These are phyloP conservation scores for Celoporthe dispersa DNA, from an alignment of 2,329 filamentous ascomycete genomes.

Conservation along the genomic window DNA sequence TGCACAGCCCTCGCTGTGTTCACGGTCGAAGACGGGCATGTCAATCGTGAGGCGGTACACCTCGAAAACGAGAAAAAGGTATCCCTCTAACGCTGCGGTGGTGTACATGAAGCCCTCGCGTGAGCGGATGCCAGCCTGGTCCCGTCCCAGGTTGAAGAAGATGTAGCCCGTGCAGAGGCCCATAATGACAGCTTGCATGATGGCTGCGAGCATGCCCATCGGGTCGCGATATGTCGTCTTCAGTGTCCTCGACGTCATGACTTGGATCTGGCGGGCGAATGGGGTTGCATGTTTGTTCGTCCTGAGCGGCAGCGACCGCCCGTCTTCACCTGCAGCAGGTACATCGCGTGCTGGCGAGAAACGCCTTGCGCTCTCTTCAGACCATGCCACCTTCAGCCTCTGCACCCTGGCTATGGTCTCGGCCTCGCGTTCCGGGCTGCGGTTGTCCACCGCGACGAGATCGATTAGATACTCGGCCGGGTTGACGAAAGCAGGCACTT, in stretches of 20 bases:
- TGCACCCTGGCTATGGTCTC: slow-evolving; percentile 63
- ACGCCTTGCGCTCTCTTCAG: slow-evolving; percentile 39
- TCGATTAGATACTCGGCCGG: slow-evolving; percentile 79
- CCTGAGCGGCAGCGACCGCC: slow-evolving; percentile 8
- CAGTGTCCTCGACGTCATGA: slow-evolving; percentile 71
- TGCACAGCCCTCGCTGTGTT: slow-evolving; percentile 74
- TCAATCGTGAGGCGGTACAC: slow-evolving; percentile 76
- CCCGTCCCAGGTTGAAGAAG: slow-evolving; percentile 67
- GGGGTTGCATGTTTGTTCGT: slow-evolving; percentile 51
- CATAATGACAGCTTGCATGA: slow-evolving; percentile 73
- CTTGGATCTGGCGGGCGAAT: slow-evolving; percentile 64
- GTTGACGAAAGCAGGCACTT: slow-evolving; percentile 73
- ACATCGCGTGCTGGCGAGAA: slow-evolving; percentile 34
- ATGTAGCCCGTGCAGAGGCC: slow-evolving; percentile 74
- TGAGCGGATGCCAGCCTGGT: slow-evolving; percentile 73
- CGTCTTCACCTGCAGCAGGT: slow-evolving; percentile 8
- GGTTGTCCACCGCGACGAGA: slow-evolving; percentile 73
- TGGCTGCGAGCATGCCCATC: slow-evolving; percentile 72
- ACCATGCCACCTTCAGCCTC: slow-evolving; percentile 66
- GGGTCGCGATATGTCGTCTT: slow-evolving; percentile 77
- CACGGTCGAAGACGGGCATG: slow-evolving; percentile 76
- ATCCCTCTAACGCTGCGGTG: slow-evolving; percentile 73
- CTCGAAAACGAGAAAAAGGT: slow-evolving; percentile 77
- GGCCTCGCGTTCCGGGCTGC: slow-evolving; percentile 67
- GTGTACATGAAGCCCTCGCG: slow-evolving; percentile 75